Evolutionary conservation across 768 basidiomycete species (phyloP).

Genomic region (Obba rivulosa): DNA sequence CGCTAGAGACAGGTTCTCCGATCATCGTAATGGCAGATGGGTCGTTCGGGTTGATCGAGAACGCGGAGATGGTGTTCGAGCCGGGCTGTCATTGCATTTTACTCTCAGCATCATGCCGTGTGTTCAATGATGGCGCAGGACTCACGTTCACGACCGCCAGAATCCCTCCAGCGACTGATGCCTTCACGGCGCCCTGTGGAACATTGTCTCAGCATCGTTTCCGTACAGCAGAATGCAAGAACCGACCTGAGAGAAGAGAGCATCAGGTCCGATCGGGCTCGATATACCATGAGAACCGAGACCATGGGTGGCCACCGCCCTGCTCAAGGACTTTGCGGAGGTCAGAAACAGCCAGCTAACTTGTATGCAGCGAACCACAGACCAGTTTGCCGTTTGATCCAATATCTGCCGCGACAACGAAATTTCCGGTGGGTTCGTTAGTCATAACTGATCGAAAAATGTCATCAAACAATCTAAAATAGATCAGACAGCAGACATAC

Average conservation of each 20-base stretch:
- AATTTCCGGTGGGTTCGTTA: slow-evolving; percentile 4
- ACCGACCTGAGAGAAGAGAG: slow-evolving; percentile 16
- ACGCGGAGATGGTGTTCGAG: slow-evolving; percentile 22
- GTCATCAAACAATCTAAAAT: too few relatives aligned
- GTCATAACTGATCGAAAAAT: slow-evolving; percentile 1
- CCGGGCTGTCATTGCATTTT: slow-evolving; percentile 12
- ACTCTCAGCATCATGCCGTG: background rate
- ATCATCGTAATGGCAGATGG: slow-evolving; percentile 18
- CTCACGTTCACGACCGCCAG: slow-evolving; percentile 19
- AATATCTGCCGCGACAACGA: background rate
- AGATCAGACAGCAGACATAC: background rate
- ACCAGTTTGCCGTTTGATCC: slow-evolving; percentile 1
- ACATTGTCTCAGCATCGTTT: background rate
- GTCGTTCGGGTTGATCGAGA: slow-evolving; percentile 18
- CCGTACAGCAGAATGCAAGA: background rate
- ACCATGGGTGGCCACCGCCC: slow-evolving; percentile 14
- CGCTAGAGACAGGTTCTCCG: slow-evolving; percentile 18
- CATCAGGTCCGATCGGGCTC: slow-evolving; percentile 14
- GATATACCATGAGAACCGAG: slow-evolving; percentile 15
- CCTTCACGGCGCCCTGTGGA: slow-evolving; percentile 17
- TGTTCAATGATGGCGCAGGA: background rate
- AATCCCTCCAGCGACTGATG: slow-evolving; percentile 15
- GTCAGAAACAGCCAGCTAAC: background rate
- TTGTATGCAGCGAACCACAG: background rate
- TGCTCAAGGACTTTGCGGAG: slow-evolving; percentile 9